Base-by-base conservation (phyloP, 257 asterid species). In the Salvia miltiorrhiza region DNA sequence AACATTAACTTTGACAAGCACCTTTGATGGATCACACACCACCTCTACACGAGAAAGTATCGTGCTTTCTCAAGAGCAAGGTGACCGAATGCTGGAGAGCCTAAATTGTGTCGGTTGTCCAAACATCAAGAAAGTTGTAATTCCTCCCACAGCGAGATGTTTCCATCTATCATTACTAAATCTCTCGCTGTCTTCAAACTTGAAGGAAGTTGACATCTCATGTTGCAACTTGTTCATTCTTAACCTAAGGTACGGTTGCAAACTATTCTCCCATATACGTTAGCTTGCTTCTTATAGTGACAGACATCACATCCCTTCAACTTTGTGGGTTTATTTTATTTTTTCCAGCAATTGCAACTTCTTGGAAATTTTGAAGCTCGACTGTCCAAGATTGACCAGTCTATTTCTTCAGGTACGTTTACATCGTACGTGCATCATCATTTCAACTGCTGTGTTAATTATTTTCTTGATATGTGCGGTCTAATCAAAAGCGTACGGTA, bases 81-180 rank as follows among this genome's bases (percentile, higher is more conserved):
- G n/a, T n/a, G n/a, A n/a, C n/a, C n/a, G n/a, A n/a, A n/a, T 87
- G 76, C 80, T 94, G 74, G 90, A 94, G 82, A 81, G 80, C 76
- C 97, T 94, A 35, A 91, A 81, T 72, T 94, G 99, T 78, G 99
- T 94, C 47, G 99, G 99, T 68, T 94, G 99, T 71, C 91, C 95
- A 9, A 94, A 83, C 77, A 89, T 94, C 57, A 89, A 84, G 84
- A 91, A 88, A 79, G 99, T 94, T 82, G 80, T 82, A 20, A 91
- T 94, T 76, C 96, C 97, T 75, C 75, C 88, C 16, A 32, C 79
- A 9, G 97, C 97, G 8, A 83, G 83, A 73, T 92, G 99, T 70
- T 68, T 79, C 76, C 88, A 86, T 59, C 72, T 94, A 70, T 80
- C 93, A 8, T 87, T 87, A 10, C 74, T 93, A 57, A 93, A 93